Evolutionary conservation across 2,329 filamentous ascomycete genomes (phyloP), one percentile per base, ranked within the genome.

Genomic region (Metarhizium anisopliae): DNA sequence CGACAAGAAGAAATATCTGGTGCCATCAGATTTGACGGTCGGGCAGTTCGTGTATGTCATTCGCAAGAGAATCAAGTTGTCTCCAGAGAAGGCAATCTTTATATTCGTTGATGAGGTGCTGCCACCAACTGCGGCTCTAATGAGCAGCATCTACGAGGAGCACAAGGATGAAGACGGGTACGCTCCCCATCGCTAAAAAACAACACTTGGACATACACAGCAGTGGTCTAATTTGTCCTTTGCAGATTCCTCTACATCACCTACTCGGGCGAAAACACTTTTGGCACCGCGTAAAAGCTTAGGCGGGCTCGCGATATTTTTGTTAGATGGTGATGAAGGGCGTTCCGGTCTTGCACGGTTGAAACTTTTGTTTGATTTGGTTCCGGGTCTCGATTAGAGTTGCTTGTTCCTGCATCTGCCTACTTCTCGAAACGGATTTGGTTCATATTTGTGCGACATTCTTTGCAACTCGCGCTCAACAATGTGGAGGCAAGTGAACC

Each of bases 11-110:
- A 99, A 99, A 80, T 99, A 99, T 71, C 84, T 99, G 51, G 94
- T 99, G 32, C 94, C 94, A 14, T 91, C 94, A 65, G 94, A 99
- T 71, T 84, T 99, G 70, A 99, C 94, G 60, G 94, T 99, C 61
- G 94, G 94, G 67, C 94, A 99, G 86, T 96, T 99, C 72, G 94
- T 99, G 78, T 99, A 99, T 76, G 94, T 99, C 62, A 99, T 99
- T 77, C 91, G 94, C 74, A 99, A 99, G 84, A 89, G 94, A 70
- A 99, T 99, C 79, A 99, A 99, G 90, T 84, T 99, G 64, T 96
- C 91, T 55, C 94, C 94, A 36, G 94, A 99, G 81, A 99, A 99
- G 84, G 94, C 94, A 72, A 99, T 99, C 79, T 99, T 99, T 83
- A 97, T 99, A 82, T 99, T 97, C 77, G 94, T 99, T 69, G 93